Conservation (phyloP, 179 eudicot genomes). For the Kewa caespitosa region DNA sequence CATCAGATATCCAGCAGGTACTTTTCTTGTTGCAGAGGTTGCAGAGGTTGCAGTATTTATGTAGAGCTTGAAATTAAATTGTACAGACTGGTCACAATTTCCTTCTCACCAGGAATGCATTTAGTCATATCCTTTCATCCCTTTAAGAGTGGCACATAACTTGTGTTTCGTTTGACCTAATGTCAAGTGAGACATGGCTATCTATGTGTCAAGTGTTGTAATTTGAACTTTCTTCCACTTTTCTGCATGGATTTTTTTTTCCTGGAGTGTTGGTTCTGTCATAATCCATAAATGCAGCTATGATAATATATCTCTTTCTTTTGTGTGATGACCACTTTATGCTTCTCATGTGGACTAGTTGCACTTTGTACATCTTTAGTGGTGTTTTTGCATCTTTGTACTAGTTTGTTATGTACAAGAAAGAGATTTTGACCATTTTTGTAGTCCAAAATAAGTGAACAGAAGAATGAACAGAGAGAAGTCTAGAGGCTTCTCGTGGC, state of each 20-base stretch:
- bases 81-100: background rate
- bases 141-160: background rate
- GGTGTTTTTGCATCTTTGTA: background rate
- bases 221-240: background rate
- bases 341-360: background rate
- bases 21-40: conserved; percentile 4
- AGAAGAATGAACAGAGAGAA: background rate
- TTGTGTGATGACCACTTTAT: background rate
- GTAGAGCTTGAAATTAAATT: background rate
- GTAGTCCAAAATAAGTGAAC: background rate
- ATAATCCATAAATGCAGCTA: background rate
- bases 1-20: conserved; percentile 83
- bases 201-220: background rate
- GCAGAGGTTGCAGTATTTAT: background rate
- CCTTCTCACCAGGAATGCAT: background rate
- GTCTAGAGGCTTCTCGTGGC: background rate
- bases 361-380: background rate
- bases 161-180: too few relatives aligned
- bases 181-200: background rate
- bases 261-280: too few relatives aligned
- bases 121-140: background rate
- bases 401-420: background rate
- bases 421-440: background rate
- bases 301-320: background rate
- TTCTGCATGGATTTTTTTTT: too few relatives aligned